Percentiles rank a stretch among this genome's conserved stretches.
These are phyloP conservation scores for Juglanconis oblonga DNA, from an alignment of 2,329 filamentous ascomycete species.

Conservation along the genomic window DNA sequence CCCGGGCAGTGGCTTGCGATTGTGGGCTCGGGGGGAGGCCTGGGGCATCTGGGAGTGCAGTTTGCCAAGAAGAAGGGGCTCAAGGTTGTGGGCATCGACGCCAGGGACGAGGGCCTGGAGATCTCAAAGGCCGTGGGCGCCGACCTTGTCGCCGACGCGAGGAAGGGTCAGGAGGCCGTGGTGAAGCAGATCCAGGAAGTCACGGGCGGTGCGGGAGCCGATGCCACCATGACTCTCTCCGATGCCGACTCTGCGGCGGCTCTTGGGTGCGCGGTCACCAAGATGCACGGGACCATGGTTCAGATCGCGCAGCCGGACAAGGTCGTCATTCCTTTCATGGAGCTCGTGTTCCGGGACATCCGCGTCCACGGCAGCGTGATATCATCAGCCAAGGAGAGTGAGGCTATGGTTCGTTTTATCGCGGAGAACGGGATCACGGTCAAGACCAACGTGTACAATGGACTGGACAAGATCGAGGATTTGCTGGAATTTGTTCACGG, in stretches of 20 bases:
- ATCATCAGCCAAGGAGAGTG: slow-evolving; percentile 40
- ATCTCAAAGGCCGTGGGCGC: slow-evolving; percentile 34
- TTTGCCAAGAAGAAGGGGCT: slow-evolving; percentile 50
- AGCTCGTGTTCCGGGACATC: slow-evolving; percentile 3
- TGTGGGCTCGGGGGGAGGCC: slow-evolving; percentile 47
- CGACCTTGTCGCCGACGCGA: slow-evolving; percentile 50
- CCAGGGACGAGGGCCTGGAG: slow-evolving; percentile 50
- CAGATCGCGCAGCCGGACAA: slow-evolving; percentile 53
- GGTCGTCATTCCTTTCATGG: not conserved
- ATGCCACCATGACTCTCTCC: slow-evolving; percentile 52
- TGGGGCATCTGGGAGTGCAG: slow-evolving; percentile 50
- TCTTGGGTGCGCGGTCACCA: slow-evolving; percentile 45
- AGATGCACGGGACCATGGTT: slow-evolving; percentile 56
- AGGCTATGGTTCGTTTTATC: slow-evolving; percentile 45
- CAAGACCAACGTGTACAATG: slow-evolving; percentile 48
- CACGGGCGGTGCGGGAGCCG: slow-evolving; percentile 47
- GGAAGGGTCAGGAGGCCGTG: slow-evolving; percentile 43
- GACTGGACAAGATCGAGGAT: slow-evolving; percentile 49
- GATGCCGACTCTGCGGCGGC: slow-evolving; percentile 49
- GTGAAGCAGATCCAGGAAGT: slow-evolving; percentile 44
- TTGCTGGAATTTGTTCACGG: slow-evolving; percentile 47
- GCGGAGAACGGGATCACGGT: slow-evolving; percentile 45
- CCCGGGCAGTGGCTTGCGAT: slow-evolving; percentile 38
- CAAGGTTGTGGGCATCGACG: slow-evolving; percentile 51
- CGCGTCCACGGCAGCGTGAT: slow-evolving; percentile 14